Evolutionary conservation across 2,329 filamentous ascomycete species (phyloP), one percentile per base, ranked within the genome.

Genomic region (Hypoxylon sp.): DNA sequence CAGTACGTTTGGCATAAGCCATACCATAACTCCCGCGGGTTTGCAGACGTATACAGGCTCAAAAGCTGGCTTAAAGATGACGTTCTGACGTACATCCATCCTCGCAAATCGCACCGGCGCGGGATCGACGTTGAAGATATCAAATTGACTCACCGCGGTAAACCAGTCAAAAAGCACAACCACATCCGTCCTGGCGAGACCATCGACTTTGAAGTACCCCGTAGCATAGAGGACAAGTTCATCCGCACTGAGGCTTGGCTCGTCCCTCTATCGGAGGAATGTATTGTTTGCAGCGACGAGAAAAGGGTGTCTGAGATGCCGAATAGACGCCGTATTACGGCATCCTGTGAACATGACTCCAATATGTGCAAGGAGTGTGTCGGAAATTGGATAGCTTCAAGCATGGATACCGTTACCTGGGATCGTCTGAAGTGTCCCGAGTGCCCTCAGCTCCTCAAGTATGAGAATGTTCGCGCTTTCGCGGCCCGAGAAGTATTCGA

Each of bases 371-470:
- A 76, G 37, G 73, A 72, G 3, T 82, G 80, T 21, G 64, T 80
- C 19, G 67, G 69, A 15, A 69, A 75, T 32, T 81, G 80, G 80
- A 77, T 81, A 27, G 47, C 68, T 17, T 74, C 76, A 2, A 76
- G 76, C 51, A 68, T 80, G 58, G 74, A 78, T 5, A 67, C 64
- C 1, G 55, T 72, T 10, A 62, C 70, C 0, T 81, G 78, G 78
- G 74, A 79, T 62, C 75, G 74, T 29, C 62, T 81, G 2, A 76
- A 71, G 44, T 82, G 80, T 44, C 79, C 79, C 1, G 79, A 80
- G 54, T 81, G 80, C 44, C 68, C 75, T 8, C 69, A 75, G 19
- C 27, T 74, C 3, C 73, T 82, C 10, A 47, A 62, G 3, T 77
- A 76, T 57, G 69, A 71, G 11, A 76, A 81, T 29, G 75, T 81